Conservation (phyloP, 2,329 filamentous ascomycete species). For the Niveomyces coronatus region DNA sequence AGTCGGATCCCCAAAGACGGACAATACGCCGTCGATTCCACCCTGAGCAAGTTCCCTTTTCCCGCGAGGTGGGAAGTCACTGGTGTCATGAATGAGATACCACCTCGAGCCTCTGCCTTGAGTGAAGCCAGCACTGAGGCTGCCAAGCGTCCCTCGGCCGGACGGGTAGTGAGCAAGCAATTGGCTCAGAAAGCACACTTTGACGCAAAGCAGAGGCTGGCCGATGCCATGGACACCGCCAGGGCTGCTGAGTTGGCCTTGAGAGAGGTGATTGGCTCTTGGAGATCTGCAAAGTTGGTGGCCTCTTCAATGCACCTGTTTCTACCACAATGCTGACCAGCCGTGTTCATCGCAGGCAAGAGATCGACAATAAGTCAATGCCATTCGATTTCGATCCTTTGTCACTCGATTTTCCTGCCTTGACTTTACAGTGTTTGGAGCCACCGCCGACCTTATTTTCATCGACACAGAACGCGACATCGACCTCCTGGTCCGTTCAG, state of each 20-base stretch:
- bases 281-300: constrained; percentile 73
- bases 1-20: constrained; percentile 32
- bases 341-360: constrained; percentile 31
- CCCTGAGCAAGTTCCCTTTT: constrained; percentile 43
- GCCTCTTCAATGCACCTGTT: constrained; percentile 12
- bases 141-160: constrained; percentile 25
- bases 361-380: constrained; percentile 43
- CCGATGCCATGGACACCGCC: constrained; percentile 68
- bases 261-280: constrained; percentile 69
- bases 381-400: constrained; percentile 77
- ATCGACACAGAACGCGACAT: constrained; percentile 65
- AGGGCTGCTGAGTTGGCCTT: constrained; percentile 77
- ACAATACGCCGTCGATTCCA: constrained; percentile 33
- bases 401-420: constrained; percentile 72
- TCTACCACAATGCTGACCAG: constrained; percentile 11
- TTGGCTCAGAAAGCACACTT: constrained; percentile 48
- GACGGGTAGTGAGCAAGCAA: constrained; percentile 39
- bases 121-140: constrained; percentile 25
- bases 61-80: constrained; percentile 65
- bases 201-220: constrained; percentile 52
- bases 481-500: constrained; percentile 70
- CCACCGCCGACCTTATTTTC: constrained; percentile 76
- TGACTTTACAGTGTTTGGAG: constrained; percentile 72
- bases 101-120: constrained; percentile 28
- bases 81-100: constrained; percentile 67